Base-by-base conservation (phyloP, 2,329 filamentous ascomycete species). In the Dendrostoma leiphaemia region DNA sequence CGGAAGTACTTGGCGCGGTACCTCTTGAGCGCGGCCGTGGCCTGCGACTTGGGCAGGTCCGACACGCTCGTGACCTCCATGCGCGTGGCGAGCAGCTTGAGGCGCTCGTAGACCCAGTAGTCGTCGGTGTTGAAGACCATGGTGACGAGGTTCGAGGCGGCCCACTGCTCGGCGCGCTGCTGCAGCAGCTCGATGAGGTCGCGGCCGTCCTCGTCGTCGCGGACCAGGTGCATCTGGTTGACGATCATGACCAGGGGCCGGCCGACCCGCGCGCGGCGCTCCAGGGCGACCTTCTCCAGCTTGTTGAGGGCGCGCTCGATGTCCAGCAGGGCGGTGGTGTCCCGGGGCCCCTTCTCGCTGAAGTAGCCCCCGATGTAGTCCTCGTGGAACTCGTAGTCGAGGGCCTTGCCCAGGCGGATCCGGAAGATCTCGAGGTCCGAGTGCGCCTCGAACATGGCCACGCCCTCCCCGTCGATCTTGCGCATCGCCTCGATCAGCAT, bases 231-330 rank as follows among this genome's bases (percentile, higher is more conserved):
- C 65, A 91, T 88, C 62, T 92, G 91, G 70, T 97, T 99, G 69
- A 99, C 86, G 65, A 99, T 95, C 58, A 99, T 71, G n/a, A 99
- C 80, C 5, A 99, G 76, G 2, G 94, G 94, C 57, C 80, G 78
- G 8, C 82, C 81, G 26, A 84, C 70, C 55, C 69, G 74, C 29
- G 79, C 76, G 41, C 91, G 79, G 48, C 89, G 81, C 62, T 78
- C 79, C 54, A 99, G 74, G 1, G 94, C 94, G 7, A 97, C 90
- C 70, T 99, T 99, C 67, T 99, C 94, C 10, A 99, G 76, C 72
- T 99, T 99, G 78, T 99, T 99, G 69, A 99, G 87, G 0, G 94
- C 94, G 26, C 94, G 85, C 68, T 99, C 94, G 59, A 99, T 97
- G 67, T 99, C 94, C 2, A 99, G 79, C 31, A 99, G 76, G 4